phyloP scores from a whole-genome alignment of 1,284 basidiomycete species.

The Ganoderma leucocontextum region DNA sequence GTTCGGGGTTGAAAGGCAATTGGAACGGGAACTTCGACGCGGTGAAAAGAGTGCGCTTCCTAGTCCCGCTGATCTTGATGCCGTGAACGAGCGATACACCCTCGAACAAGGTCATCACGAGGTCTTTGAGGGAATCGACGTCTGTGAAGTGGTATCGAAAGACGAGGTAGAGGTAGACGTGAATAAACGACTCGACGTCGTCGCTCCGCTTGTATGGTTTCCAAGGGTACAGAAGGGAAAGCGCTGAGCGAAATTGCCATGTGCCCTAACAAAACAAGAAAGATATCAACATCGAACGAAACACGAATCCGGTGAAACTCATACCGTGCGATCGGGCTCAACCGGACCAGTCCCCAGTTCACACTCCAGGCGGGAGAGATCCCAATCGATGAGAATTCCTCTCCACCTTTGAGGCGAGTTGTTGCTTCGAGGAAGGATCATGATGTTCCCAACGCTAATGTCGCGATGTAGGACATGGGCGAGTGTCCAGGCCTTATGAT shows the following conservation, averaged over 20 bases:
- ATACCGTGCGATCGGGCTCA: no score
- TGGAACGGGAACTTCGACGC: not conserved
- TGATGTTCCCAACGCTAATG: constrained; percentile 23
- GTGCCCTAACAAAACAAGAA: no score
- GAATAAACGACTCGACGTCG: constrained; percentile 27
- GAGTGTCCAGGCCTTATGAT: constrained; percentile 6
- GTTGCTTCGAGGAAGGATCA: no score
- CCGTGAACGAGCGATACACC: not conserved
- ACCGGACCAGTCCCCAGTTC: no score
- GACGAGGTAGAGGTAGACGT: constrained; percentile 7
- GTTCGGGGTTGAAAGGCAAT: not conserved
- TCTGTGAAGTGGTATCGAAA: constrained; percentile 8
- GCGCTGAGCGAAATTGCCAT: constrained; percentile 24
- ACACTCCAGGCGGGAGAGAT: no score
- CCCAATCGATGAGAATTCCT: constrained; percentile 20
- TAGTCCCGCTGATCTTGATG: not conserved
- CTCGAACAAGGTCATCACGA: no score
- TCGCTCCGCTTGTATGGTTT: constrained; percentile 22
- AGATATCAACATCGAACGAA: no score
- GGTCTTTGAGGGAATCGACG: no score
- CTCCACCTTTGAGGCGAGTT: no score
- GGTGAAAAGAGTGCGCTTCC: not conserved
- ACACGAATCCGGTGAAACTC: no score
- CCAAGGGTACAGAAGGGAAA: constrained; percentile 7
- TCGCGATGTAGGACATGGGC: constrained; percentile 20